Base-by-base conservation (phyloP, 805 yeast species). In the Kregervanrija delftensis region DNA sequence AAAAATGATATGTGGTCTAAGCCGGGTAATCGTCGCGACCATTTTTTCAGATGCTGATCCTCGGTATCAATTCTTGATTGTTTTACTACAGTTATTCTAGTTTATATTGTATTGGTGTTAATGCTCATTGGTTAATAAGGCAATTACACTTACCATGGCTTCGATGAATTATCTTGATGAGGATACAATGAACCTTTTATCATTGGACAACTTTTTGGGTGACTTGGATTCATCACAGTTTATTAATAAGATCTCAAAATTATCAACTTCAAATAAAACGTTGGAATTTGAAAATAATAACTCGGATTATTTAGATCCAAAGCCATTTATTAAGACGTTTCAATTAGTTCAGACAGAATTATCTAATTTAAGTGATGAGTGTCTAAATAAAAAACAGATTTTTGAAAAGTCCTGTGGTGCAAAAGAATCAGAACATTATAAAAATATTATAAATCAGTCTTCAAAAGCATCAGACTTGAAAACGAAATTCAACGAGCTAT, bases 271-370 rank as follows among this genome's bases (percentile, higher is more conserved):
- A 14, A 37, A 15, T 42, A 36, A 40, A 14, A 44, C 44, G 32
- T 79, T 56, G 84, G 81, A 71, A 11, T 72, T 74, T 8, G 77
- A 73, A 49, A 76, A 72, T 30, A 72, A 75, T 46, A 68, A 74
- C 36, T 59, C 74, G 31, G 78, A 76, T 37, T 73, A 73, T 56
- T 64, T 88, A 44, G 96, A 93, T 57, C 96, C 98, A 1, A 88
- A 87, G 57, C 98, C 98, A 2, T 93, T 86, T 59, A 91, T 91
- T 39, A 76, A 96, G 53, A 87, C 96, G 0, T 90, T 93, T 61
- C 97, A 91, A 59, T 79, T 90, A 1, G 86, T 93, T 2, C 67
- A 89, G 38, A 72, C 79, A 39, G 91, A 87, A 56, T 67, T 91
- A 51, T 76, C 79, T 54, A 71, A 70, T 41, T 64, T 93, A 37